A percentile compares a stretch with the other conserved stretches of the same genome.
Evolutionary conservation across 208 protist genomes (phyloP).

Genomic region (Crithidia acanthocephali): DNA sequence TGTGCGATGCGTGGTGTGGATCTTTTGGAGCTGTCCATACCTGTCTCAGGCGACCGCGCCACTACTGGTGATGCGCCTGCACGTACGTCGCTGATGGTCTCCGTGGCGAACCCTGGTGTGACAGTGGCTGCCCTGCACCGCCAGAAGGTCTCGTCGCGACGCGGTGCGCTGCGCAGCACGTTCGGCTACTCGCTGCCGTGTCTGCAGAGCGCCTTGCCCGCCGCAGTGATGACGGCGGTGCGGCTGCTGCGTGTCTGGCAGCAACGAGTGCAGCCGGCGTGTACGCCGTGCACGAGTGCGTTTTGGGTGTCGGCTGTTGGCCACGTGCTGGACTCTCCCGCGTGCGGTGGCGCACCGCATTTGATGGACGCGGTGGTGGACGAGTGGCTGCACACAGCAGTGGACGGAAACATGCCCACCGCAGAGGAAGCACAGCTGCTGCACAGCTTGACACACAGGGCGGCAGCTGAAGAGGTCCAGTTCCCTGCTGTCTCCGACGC

Average conservation of each 20-base stretch:
- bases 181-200: slow-evolving; percentile 68
- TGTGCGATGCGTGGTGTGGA: slow-evolving; percentile 39
- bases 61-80: background rate
- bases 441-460: background rate
- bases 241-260: slow-evolving; percentile 50
- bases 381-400: slow-evolving; percentile 2
- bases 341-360: background rate
- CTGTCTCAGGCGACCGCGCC: background rate
- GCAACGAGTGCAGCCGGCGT: background rate
- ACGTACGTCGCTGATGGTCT: slow-evolving; percentile 43
- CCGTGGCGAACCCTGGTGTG: slow-evolving; percentile 48
- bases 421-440: slow-evolving; percentile 7
- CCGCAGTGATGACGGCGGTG: slow-evolving; percentile 38
- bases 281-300: slow-evolving; percentile 30
- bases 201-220: slow-evolving; percentile 51
- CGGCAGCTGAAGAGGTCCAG: background rate
- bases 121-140: slow-evolving; percentile 38
- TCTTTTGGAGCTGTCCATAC: slow-evolving; percentile 57
- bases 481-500: background rate
- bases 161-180: slow-evolving; percentile 47
- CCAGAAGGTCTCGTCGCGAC: slow-evolving; percentile 31
- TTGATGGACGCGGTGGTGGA: slow-evolving; percentile 4
- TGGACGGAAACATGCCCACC: background rate
- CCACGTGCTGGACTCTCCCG: slow-evolving; percentile 30
- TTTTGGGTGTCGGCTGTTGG: slow-evolving; percentile 75